Percentiles rank a stretch among this genome's conserved stretches.
phyloP scores from a whole-genome alignment of 257 asterid species.

The Nyctanthes arbortristis region DNA sequence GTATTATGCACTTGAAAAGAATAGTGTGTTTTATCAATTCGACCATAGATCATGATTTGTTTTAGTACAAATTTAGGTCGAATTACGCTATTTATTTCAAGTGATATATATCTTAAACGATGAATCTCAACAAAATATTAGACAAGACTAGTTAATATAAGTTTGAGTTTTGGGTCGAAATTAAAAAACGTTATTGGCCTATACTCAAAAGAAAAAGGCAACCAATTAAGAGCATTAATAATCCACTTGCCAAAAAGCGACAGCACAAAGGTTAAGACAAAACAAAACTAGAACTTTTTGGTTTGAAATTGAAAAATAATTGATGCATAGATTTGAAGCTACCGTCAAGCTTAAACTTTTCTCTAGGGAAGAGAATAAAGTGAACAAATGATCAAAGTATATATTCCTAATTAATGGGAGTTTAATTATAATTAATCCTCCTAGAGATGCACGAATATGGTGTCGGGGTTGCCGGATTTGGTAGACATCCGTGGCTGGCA shows the following conservation, averaged over 20 bases:
- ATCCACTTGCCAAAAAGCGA: slow-evolving; percentile 2
- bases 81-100: too few species aligned
- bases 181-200: not conserved
- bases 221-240: slow-evolving; percentile 14
- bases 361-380: slow-evolving; percentile 30
- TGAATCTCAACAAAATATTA: too few species aligned
- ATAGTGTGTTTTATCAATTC: too few species aligned
- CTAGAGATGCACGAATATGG: not conserved
- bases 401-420: slow-evolving; percentile 41
- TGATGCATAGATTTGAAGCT: slow-evolving; percentile 26
- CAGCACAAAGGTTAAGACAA: not conserved
- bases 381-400: slow-evolving; percentile 29
- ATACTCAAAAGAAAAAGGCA: not conserved
- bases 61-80: too few species aligned
- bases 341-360: slow-evolving; percentile 38
- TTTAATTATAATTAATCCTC: not conserved
- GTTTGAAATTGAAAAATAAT: slow-evolving; percentile 24
- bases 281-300: slow-evolving; percentile 1
- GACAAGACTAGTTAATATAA: not conserved
- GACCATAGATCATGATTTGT: too few species aligned
- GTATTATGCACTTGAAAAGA: not conserved
- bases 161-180: not conserved
- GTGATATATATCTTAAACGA: too few species aligned
- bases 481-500: slow-evolving; percentile 13
- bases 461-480: slow-evolving; percentile 15